Conservation (phyloP, 75 land plant species). For the Sequoia sempervirens region DNA sequence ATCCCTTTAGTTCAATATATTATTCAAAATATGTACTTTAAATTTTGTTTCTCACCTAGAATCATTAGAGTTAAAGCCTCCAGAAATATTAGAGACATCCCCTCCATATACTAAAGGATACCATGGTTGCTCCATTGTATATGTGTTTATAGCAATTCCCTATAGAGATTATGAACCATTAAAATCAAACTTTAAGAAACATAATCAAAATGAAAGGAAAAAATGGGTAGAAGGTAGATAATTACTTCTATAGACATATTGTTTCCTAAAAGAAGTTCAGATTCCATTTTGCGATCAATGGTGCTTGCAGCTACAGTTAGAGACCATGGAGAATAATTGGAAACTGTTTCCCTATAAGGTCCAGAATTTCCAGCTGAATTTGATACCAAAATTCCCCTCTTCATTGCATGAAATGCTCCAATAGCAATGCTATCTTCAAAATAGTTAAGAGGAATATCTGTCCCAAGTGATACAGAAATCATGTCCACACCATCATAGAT, state of each 20-base stretch:
- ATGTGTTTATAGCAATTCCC: too few species aligned
- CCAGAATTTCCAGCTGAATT: too few species aligned
- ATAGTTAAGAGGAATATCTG: conserved; percentile 29
- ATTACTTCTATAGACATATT: not conserved
- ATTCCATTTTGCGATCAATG: conserved; percentile 15
- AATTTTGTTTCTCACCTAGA: not conserved
- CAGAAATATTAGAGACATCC: too few species aligned
- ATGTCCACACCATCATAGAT: conserved; percentile 69
- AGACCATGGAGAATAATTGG: too few species aligned
- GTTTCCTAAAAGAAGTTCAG: not conserved
- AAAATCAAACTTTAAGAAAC: not conserved
- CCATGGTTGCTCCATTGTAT: too few species aligned
- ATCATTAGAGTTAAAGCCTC: not conserved
- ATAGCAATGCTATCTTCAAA: too few species aligned
- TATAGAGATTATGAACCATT: not conserved
- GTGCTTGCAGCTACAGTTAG: too few species aligned
- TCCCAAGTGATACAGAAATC: conserved; percentile 60
- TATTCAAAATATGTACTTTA: not conserved
- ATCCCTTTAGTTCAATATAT: too few species aligned
- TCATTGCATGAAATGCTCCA: too few species aligned
- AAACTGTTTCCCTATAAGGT: too few species aligned
- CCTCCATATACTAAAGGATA: too few species aligned
- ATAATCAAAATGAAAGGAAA: not conserved
- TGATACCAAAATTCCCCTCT: too few species aligned
- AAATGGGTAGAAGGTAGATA: not conserved